Conservation (phyloP, 306 rosid genomes). For the Acacia acuminata region DNA sequence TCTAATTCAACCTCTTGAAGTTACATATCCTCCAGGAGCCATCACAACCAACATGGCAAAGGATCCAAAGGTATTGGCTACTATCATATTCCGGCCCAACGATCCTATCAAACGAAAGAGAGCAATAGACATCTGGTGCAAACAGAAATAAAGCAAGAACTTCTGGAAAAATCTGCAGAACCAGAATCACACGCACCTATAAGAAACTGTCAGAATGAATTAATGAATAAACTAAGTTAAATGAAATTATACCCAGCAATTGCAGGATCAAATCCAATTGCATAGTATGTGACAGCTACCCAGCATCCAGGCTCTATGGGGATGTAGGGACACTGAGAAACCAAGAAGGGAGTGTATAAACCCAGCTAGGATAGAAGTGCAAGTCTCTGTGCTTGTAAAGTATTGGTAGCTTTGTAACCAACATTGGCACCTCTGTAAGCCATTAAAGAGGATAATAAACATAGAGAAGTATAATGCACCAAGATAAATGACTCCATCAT, state of each 20-base stretch:
- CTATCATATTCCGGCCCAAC: slow-evolving; percentile 96
- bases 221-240: slow-evolving; percentile 13
- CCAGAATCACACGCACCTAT: slow-evolving; percentile 16
- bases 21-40: slow-evolving; percentile 94
- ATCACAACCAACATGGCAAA: slow-evolving; percentile 98
- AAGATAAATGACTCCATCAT: slow-evolving; percentile 87
- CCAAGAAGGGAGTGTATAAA: slow-evolving; percentile 95
- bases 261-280: slow-evolving; percentile 94
- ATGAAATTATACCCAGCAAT: slow-evolving; percentile 53
- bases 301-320: slow-evolving; percentile 88
- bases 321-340: slow-evolving; percentile 81
- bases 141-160: slow-evolving; percentile 75
- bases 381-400: slow-evolving; percentile 98
- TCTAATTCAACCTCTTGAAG: slow-evolving; percentile 70
- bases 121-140: slow-evolving; percentile 96
- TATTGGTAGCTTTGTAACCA: slow-evolving; percentile 96
- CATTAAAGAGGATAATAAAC: slow-evolving; percentile 93
- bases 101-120: slow-evolving; percentile 98
- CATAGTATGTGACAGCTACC: slow-evolving; percentile 88
- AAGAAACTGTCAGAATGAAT: slow-evolving; percentile 32
- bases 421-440: slow-evolving; percentile 97
- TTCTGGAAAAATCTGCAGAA: slow-evolving; percentile 81
- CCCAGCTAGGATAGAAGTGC: slow-evolving; percentile 98
- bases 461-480: slow-evolving; percentile 93
- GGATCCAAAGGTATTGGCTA: slow-evolving; percentile 96